Evolutionary conservation across 495 filamentous ascomycete genomes (phyloP).

Genomic region (Penicillium waksmanii): DNA sequence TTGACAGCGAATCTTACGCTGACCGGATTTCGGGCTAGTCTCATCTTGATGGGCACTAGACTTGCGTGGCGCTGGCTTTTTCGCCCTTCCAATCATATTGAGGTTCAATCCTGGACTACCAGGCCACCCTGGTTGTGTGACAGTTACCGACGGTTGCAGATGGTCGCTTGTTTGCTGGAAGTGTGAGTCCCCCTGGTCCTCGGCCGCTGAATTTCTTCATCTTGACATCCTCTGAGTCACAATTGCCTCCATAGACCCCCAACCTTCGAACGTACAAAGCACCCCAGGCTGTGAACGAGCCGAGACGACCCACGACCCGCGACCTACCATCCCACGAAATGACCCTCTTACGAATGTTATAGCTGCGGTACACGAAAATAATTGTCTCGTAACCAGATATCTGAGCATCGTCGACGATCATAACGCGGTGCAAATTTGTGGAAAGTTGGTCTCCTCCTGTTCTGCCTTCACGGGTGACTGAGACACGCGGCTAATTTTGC

Average conservation of each 20-base stretch:
- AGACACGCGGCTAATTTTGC: background rate
- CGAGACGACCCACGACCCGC: constrained; percentile 1
- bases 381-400: background rate
- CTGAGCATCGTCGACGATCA: background rate
- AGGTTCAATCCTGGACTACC: constrained; percentile 25
- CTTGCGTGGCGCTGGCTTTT: constrained; percentile 6
- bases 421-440: background rate
- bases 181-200: background rate
- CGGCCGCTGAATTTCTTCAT: constrained; percentile 9
- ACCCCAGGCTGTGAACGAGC: background rate
- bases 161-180: constrained; percentile 22
- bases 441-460: background rate
- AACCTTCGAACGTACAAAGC: background rate
- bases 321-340: background rate
- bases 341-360: background rate
- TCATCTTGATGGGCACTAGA: constrained; percentile 13
- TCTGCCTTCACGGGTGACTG: background rate
- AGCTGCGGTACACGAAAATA: background rate
- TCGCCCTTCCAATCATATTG: constrained; percentile 12
- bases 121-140: constrained; percentile 30
- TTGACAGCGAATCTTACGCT: constrained; percentile 2
- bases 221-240: constrained; percentile 8
- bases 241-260: constrained; percentile 1
- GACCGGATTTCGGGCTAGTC: constrained; percentile 12
- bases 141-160: constrained; percentile 11